A percentile compares a stretch with the other conserved stretches of the same genome.
These are phyloP conservation scores for Bathelium albidoporum DNA, from an alignment of 495 filamentous ascomycete species.

Conservation along the genomic window DNA sequence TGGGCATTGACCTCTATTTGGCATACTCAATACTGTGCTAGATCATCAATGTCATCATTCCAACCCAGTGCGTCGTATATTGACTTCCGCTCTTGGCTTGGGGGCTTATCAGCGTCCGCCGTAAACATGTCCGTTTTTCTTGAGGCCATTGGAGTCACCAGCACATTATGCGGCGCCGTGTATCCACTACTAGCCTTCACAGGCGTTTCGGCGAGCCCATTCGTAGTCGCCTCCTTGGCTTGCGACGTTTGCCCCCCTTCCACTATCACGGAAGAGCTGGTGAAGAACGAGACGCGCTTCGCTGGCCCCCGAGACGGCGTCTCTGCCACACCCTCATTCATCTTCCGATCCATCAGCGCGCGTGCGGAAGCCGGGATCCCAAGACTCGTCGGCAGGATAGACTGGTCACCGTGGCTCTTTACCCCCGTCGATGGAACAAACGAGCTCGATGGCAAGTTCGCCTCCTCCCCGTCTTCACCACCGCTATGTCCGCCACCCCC, in stretches of 20 bases:
- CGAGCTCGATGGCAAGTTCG: slow-evolving; percentile 13
- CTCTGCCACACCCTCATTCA: slow-evolving; percentile 31
- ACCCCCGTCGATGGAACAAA: slow-evolving; percentile 18
- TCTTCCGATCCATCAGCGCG: neutral
- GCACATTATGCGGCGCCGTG: neutral
- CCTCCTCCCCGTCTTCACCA: slow-evolving; percentile 7
- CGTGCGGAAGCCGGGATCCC: slow-evolving; percentile 1
- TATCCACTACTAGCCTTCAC: slow-evolving; percentile 3
- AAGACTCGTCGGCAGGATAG: slow-evolving; percentile 15
- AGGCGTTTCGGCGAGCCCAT: slow-evolving; percentile 7
- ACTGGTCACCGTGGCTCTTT: slow-evolving; percentile 10
- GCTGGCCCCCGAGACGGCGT: slow-evolving; percentile 44
- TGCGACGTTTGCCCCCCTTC: slow-evolving; percentile 14
- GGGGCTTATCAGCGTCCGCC: slow-evolving; percentile 10
- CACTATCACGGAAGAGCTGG: slow-evolving; percentile 8
- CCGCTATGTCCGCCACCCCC: neutral
- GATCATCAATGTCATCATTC: slow-evolving; percentile 57
- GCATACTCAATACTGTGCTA: slow-evolving; percentile 5
- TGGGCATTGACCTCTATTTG: too few relatives aligned
- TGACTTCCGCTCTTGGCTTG: slow-evolving; percentile 28
- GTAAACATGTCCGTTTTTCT: slow-evolving; percentile 8
- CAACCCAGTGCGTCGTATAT: slow-evolving; percentile 70
- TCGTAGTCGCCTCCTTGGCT: slow-evolving; percentile 1
- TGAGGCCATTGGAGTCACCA: slow-evolving; percentile 10
- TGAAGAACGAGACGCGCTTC: slow-evolving; percentile 29